Evolutionary conservation across 306 rosid species (phyloP), one percentile per base, ranked within the genome.

Genomic region (Cucurbita pepo): DNA sequence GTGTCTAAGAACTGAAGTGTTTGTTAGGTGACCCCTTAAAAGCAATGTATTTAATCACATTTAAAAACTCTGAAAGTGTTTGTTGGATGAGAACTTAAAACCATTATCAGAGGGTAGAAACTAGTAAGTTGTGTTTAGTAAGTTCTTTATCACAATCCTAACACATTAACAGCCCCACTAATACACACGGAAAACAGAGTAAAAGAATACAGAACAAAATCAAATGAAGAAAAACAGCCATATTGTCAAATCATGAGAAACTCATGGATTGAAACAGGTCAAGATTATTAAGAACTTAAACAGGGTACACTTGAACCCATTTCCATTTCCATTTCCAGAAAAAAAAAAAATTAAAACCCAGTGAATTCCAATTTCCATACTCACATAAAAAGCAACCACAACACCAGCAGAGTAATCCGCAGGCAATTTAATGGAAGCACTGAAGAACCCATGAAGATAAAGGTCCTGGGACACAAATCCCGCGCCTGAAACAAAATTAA

Each of bases 311-410:
- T 63, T 9, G 4, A 40, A 65, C 19, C 13, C 53, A 19, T 41
- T 43, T 21, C 18, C 22, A 21, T 21, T 21, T 21, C 22, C 18
- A 50, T 50, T 50, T 14, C 62, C 47, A 61, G 7, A n/a, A 54
- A 3, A 54, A 54, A 54, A 56, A 56, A 19, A 56, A 56, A 19
- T n/a, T n/a, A 56, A 21, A 10, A 34, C 40, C 22, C 3, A 61
- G 37, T 1, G 12, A 61, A 61, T 7, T 7, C 34, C 4, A 45
- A 52, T 47, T 36, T 34, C 65, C 62, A 65, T 25, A 83, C 97
- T 94, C 81, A 94, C 98, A 83, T 94, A 94, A 72, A 94, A 94
- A 25, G 98, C 98, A 79, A 94, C 96, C n/a, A 94, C 98, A 72
- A 86, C 90, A 12, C 90, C 94, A 67, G 89, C 94, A 71, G 94